Evolutionary conservation across 495 filamentous ascomycete genomes (phyloP), one percentile per base, ranked within the genome.

Genomic region (Glonium stellatum): DNA sequence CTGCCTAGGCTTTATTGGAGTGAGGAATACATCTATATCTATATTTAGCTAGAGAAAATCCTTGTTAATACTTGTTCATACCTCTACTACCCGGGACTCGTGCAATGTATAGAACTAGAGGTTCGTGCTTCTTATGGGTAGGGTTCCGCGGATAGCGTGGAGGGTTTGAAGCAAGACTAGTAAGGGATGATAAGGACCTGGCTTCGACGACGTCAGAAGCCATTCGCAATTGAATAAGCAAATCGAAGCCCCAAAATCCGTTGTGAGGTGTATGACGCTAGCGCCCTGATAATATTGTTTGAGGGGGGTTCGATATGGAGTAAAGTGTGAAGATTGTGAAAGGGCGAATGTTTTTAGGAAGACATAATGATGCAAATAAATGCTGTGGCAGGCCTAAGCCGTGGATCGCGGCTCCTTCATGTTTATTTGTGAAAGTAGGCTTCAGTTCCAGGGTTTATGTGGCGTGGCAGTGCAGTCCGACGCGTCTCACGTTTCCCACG

Each of bases 11-110:
- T 92, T 92, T 21, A 95, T 75, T 0, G 93, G 87, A 9, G 92
- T 92, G n/a, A 97, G 82, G 59, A 98, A 93, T 47, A 97, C 80
- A 79, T 97, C 93, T 95, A 55, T 27, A 39, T 25, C 5, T 5
- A 22, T 39, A 39, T 61, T 52, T 63, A 59, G 42, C 19, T 31
- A n/a, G 57, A 41, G 56, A 21, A 25, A 51, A 48, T 42, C 19
- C 31, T 57, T 58, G 68, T 27, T 51, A 44, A 37, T 41, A n/a
- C 50, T 19, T 51, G 56, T 59, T 39, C 78, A 36, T 77, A 92
- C 91, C 91, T 84, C 83, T 83, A 62, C 87, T 95, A 13, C 93
- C 92, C 1, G 92, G 92, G 0, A 97, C 92, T 57, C 90, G 79
- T 11, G 91, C 91, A 62, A 97, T 95, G 69, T 97, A 97, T 22